Percentiles rank a stretch among this genome's conserved stretches.
Evolutionary conservation across 148 eudicot genomes (phyloP).

Genomic region (Rhododendron simsii): DNA sequence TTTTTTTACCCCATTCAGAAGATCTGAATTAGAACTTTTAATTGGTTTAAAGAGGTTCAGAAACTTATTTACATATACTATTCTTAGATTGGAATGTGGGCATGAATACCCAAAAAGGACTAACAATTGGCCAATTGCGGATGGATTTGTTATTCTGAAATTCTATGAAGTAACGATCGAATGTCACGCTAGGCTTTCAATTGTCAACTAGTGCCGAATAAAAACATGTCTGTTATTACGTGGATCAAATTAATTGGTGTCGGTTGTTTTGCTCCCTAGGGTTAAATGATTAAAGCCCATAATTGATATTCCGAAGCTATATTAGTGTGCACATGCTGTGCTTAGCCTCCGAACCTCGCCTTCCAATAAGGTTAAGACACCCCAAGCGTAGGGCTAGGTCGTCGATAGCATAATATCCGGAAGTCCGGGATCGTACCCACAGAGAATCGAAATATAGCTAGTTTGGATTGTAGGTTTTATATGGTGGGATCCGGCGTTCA

Average conservation of each 20-base stretch:
- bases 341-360: no score
- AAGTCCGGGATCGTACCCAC: no score
- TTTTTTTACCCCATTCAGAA: background rate
- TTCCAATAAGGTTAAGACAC: no score
- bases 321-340: conserved; percentile 22
- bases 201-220: background rate
- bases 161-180: background rate
- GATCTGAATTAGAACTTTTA: background rate
- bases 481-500: no score
- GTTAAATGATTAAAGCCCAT: background rate
- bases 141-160: background rate
- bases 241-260: background rate
- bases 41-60: background rate
- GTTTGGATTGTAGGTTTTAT: no score
- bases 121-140: background rate
- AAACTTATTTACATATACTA: background rate
- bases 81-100: background rate
- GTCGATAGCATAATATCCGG: no score
- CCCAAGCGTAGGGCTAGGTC: no score
- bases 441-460: no score
- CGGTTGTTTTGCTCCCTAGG: background rate
- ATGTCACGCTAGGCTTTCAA: background rate
- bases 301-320: background rate
- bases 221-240: background rate
- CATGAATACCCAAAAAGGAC: background rate